Conservation (phyloP, 106 monocot species). For the Dendrobium catenatum region DNA sequence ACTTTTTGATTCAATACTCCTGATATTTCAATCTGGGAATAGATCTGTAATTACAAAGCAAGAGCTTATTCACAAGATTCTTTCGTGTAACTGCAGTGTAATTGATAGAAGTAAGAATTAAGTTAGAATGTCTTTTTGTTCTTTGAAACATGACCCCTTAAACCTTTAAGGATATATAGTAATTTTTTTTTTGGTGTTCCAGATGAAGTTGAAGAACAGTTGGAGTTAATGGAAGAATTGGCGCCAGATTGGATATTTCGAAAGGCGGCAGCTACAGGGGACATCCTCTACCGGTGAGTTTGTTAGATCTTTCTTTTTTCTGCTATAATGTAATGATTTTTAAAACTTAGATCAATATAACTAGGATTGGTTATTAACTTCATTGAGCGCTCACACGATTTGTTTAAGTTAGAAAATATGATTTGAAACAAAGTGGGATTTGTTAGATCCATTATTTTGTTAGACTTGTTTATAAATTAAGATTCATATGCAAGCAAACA, state of each 20-base stretch:
- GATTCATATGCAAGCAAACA: too few relatives aligned
- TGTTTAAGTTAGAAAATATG: neutral
- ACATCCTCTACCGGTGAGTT: conserved; percentile 56
- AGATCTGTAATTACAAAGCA: conserved; percentile 73
- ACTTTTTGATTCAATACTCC: conserved; percentile 65
- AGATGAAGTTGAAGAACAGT: conserved; percentile 89
- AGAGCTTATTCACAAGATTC: conserved; percentile 74
- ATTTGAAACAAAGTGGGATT: neutral
- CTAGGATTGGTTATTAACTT: neutral
- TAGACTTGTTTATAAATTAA: too few relatives aligned
- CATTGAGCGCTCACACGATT: neutral
- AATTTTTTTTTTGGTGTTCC: conserved; percentile 1
- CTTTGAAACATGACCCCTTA: neutral
- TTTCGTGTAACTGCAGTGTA: conserved; percentile 44
- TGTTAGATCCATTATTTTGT: neutral
- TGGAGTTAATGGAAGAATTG: conserved; percentile 65
- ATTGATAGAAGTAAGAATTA: conserved; percentile 57
- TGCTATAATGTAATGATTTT: neutral
- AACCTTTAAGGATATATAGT: neutral
- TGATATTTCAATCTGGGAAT: conserved; percentile 59
- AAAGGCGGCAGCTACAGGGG: conserved; percentile 47
- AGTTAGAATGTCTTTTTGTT: neutral
- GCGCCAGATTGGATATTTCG: conserved; percentile 80
- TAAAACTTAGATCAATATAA: neutral
- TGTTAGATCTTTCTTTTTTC: neutral